Base-by-base conservation (phyloP, 306 rosid genomes). In the Prunus mongolica region DNA sequence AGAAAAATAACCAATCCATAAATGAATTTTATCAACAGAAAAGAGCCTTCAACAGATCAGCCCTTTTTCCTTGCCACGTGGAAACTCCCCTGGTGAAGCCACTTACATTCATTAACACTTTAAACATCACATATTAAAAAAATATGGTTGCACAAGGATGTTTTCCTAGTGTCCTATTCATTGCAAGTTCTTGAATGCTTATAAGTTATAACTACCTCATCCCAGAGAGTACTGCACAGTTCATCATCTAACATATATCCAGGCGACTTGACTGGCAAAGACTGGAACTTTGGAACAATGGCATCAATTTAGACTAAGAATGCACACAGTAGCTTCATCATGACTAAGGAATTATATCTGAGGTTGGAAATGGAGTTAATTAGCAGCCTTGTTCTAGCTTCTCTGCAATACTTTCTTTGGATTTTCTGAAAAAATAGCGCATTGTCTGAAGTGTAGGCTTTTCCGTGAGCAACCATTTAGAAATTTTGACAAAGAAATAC, bases 1-100 rank as follows among this genome's bases (percentile, higher is more conserved):
- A 18, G 24, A 67, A 68, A 28, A 45, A 27, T 16, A 76, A 78
- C 28, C 30, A 55, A 55, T 65, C 19, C 67, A 74, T 32, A 66
- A 38, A 55, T 38, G 44, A 34, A 71, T 12, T 46, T 55, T 14
- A 20, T 72, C 75, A 54, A 54, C 63, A 19, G 7, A 10, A 5
- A 49, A 12, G 12, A 50, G 46, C 9, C 32, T n/a, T 15, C 41
- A 46, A 13, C 8, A 27, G 45, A 49, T 25, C 51, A 47, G 30
- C 45, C 41, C 16, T 34, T 57, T 69, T 57, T 69, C 20, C 44
- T 72, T 55, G 54, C 52, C 76, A 55, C 6, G 5, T 24, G 76
- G 76, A 47, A 58, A 58, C 25, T 57, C 13, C 56, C 45, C 45
- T 69, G 8, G 58, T 12, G 1, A 69, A 49, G 16, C 45, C 67